These are phyloP conservation scores for Kalanchoe fedtschenkoi DNA, from an alignment of 164 flowering plant species.

Conservation along the genomic window DNA sequence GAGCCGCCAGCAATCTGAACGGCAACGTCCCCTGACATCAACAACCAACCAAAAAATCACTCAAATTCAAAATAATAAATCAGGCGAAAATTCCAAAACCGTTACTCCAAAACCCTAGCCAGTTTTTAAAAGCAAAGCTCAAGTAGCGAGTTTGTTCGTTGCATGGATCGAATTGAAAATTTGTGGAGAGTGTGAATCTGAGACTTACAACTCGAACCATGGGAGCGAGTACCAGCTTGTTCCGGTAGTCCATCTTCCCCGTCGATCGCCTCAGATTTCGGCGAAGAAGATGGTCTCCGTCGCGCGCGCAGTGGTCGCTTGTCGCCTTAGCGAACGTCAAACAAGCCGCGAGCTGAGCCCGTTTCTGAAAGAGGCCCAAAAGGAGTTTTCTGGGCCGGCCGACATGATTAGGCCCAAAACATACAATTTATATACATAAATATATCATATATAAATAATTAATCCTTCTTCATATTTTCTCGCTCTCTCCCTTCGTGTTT, in stretches of 20 bases:
- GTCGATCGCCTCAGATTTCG: not conserved
- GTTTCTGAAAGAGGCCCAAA: too few species aligned
- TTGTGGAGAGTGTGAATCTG: not conserved
- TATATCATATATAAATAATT: too few species aligned
- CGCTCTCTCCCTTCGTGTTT: too few species aligned
- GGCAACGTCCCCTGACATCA: conserved; percentile 43
- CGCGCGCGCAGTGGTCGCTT: too few species aligned
- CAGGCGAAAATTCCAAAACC: not conserved
- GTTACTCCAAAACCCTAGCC: conserved; percentile 1
- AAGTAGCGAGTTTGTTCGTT: not conserved
- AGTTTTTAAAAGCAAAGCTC: not conserved
- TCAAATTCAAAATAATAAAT: too few species aligned
- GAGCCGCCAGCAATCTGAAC: conserved; percentile 65
- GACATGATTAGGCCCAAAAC: too few species aligned
- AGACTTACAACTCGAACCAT: conserved; percentile 94
- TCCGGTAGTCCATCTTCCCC: conserved; percentile 56
- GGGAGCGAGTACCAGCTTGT: conserved; percentile 88
- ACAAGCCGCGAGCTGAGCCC: too few species aligned
- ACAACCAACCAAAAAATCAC: too few species aligned
- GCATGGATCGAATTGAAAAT: not conserved
- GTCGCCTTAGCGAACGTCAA: too few species aligned
- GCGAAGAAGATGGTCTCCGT: not conserved
- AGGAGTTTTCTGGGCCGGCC: too few species aligned
- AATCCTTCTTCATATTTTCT: too few species aligned
- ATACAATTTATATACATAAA: too few species aligned